These are phyloP conservation scores for Exserohilum turcica DNA, from an alignment of 2,329 filamentous ascomycete species.

Conservation along the genomic window DNA sequence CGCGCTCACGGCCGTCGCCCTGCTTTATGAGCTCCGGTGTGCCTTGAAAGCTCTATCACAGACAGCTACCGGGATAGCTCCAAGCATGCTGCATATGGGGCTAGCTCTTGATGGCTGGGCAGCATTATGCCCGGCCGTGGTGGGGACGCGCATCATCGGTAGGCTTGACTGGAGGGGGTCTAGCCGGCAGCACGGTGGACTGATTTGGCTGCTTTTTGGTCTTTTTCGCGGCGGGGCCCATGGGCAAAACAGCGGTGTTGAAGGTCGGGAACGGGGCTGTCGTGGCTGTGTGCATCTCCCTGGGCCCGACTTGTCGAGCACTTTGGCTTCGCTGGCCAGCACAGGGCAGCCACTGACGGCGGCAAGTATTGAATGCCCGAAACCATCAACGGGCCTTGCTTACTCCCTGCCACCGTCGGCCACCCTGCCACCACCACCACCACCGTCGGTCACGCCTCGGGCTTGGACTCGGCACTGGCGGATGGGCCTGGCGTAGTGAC, in stretches of 20 bases:
- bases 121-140: constrained; percentile 25
- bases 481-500: constrained; percentile 25
- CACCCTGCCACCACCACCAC: too few species aligned
- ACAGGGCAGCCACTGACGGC: constrained; percentile 7
- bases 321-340: constrained; percentile 24
- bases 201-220: constrained; percentile 16
- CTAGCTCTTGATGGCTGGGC: constrained; percentile 38
- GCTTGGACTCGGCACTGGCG: constrained; percentile 36
- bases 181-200: constrained; percentile 7
- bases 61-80: constrained; percentile 33
- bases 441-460: constrained; percentile 9
- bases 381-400: constrained; percentile 30
- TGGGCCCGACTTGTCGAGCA: constrained; percentile 15
- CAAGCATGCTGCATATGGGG: constrained; percentile 32
- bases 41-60: constrained; percentile 26
- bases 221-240: constrained; percentile 14
- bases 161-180: constrained; percentile 11
- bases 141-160: constrained; percentile 28
- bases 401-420: constrained; percentile 21
- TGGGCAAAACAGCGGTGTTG: constrained; percentile 30
- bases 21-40: constrained; percentile 35
- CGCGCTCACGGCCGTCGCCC: constrained; percentile 18
- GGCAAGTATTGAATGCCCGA: constrained; percentile 9
- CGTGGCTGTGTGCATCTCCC: constrained; percentile 23
- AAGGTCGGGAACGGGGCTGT: constrained; percentile 25